Base-by-base conservation (phyloP, 257 asterid species). In the Gardenia jasminoides region DNA sequence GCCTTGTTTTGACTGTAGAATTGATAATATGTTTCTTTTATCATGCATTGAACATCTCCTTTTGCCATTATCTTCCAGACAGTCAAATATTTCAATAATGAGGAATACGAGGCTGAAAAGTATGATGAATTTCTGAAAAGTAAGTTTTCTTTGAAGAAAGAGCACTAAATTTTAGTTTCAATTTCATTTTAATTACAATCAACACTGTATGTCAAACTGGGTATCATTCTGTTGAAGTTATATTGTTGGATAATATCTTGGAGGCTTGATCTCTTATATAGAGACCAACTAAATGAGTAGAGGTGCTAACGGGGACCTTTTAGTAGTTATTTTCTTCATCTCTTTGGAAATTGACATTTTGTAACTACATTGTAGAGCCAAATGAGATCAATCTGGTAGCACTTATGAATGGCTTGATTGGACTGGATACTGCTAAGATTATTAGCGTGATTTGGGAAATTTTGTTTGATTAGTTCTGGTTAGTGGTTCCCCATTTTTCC, bases 41-140 rank as follows among this genome's bases (percentile, higher is more conserved):
- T 72, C 22, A 20, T 74, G 59, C 17, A 50, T 28, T 75, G 78
- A 12, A 39, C 68, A 59, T 48, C 61, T 62, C 47, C 81, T 82
- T 78, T 84, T 67, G 62, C 22, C 70, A 28, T 80, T 80, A 69
- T 74, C 46, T 86, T 89, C 80, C 90, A 95, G 99, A 95, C 99
- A 59, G 99, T 95, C 82, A 95, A 95, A 88, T 95, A 93, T 88
- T 95, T 93, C 87, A 95, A 95, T 88, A 95, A 95, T 48, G 99
- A 95, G 90, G 83, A 81, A 54, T 92, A 68, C 82, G 99, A 95
- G 89, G 97, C 92, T 77, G 97, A 91, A 66, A 95, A 92, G 72
- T 95, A 95, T 76, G 99, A 95, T 76, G 92, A 91, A 84, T 93
- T 85, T 85, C 91, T 95, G 41, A 83, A 85, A 83, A 93, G 99